Evolutionary conservation across 2,329 filamentous ascomycete genomes (phyloP).

Genomic region (Trichoderma asperellum): DNA sequence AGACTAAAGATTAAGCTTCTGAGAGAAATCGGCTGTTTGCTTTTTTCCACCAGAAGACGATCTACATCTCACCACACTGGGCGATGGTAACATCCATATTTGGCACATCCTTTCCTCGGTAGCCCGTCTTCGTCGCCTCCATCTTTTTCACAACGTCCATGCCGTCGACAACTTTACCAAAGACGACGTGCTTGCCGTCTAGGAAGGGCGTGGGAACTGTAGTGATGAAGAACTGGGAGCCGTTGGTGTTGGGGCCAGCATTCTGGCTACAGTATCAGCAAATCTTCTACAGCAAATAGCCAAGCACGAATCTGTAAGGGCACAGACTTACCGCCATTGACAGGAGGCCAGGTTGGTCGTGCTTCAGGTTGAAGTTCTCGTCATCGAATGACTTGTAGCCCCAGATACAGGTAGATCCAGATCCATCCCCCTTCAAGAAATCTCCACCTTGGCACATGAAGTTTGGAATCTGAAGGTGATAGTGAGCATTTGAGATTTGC

Average conservation of each 20-base stretch:
- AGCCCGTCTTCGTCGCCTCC: slow-evolving; percentile 83
- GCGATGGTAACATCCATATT: slow-evolving; percentile 81
- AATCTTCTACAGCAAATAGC: too few species aligned
- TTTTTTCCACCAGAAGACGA: background rate
- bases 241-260: slow-evolving; percentile 88
- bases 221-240: slow-evolving; percentile 97
- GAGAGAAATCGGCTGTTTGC: background rate
- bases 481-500: background rate
- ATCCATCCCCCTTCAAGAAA: slow-evolving; percentile 91
- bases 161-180: slow-evolving; percentile 85
- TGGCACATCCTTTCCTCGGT: slow-evolving; percentile 74
- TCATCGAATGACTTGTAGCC: slow-evolving; percentile 83
- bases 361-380: slow-evolving; percentile 83
- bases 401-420: slow-evolving; percentile 86
- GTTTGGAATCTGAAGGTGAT: slow-evolving; percentile 71
- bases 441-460: slow-evolving; percentile 99
- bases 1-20: background rate
- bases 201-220: slow-evolving; percentile 85
- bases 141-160: slow-evolving; percentile 92
- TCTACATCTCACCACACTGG: slow-evolving; percentile 91
- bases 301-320: background rate
- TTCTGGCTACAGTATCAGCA: slow-evolving; percentile 60
- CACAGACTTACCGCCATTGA: slow-evolving; percentile 81
- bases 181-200: slow-evolving; percentile 93
- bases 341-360: slow-evolving; percentile 78